Percentiles rank a stretch among this genome's conserved stretches.
Evolutionary conservation across 2,329 filamentous ascomycete genomes (phyloP).

Genomic region (Aspergillus quadrilineatus): DNA sequence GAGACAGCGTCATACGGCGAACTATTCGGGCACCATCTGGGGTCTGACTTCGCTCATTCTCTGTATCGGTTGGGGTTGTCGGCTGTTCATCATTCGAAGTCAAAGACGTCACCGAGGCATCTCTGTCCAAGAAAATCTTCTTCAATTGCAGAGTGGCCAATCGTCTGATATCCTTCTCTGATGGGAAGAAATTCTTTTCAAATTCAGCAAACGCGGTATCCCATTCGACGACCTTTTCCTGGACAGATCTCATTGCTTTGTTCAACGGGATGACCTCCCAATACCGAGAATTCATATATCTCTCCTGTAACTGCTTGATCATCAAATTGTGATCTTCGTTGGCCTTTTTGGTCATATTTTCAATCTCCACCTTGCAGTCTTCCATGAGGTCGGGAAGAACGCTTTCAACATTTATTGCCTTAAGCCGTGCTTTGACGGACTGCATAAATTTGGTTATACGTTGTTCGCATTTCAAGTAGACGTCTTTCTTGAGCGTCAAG

Average conservation of each 20-base stretch:
- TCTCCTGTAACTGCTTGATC: slow-evolving; percentile 76
- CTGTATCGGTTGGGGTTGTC: slow-evolving; percentile 42
- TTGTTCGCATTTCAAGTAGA: slow-evolving; percentile 77
- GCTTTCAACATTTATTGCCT: slow-evolving; percentile 86
- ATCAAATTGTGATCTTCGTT: slow-evolving; percentile 78
- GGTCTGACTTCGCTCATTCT: slow-evolving; percentile 28
- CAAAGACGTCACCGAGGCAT: slow-evolving; percentile 76
- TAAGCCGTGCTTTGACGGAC: slow-evolving; percentile 79
- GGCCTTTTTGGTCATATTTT: slow-evolving; percentile 71
- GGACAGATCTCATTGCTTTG: slow-evolving; percentile 79
- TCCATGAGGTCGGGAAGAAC: slow-evolving; percentile 85
- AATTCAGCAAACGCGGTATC: slow-evolving; percentile 87
- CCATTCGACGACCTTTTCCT: slow-evolving; percentile 92
- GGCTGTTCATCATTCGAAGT: slow-evolving; percentile 67
- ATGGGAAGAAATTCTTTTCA: slow-evolving; percentile 85
- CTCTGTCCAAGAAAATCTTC: slow-evolving; percentile 86
- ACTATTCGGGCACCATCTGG: slow-evolving; percentile 34
- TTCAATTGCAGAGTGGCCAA: slow-evolving; percentile 88
- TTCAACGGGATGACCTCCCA: slow-evolving; percentile 97
- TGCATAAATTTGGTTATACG: slow-evolving; percentile 82
- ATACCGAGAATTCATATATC: slow-evolving; percentile 90
- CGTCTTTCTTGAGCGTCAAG: slow-evolving; percentile 85
- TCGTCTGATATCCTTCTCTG: slow-evolving; percentile 92
- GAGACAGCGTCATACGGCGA: slow-evolving; percentile 51
- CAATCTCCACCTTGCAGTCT: slow-evolving; percentile 77